Evolutionary conservation across 306 rosid genomes (phyloP).

Genomic region (Vigna reflexopilosa): DNA sequence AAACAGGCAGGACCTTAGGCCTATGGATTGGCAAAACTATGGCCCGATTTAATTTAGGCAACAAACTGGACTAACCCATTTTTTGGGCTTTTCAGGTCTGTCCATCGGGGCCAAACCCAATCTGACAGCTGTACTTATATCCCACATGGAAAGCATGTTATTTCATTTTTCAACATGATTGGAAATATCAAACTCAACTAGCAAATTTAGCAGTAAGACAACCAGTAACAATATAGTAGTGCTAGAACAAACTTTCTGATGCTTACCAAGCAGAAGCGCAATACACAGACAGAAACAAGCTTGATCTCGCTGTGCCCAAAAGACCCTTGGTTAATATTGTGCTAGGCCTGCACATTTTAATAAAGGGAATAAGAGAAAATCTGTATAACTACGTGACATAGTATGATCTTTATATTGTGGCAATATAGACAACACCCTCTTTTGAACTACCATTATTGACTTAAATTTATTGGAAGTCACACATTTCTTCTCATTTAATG

Average conservation of each 20-base stretch:
- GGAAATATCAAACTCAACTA: conserved; percentile 13
- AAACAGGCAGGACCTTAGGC: too few species aligned
- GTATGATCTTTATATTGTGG: conserved; percentile 22
- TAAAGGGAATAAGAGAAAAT: conserved; percentile 16
- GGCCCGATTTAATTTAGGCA: too few species aligned
- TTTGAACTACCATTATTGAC: not conserved
- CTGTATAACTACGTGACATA: not conserved
- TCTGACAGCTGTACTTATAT: not conserved
- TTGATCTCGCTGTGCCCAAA: conserved; percentile 93
- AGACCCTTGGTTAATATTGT: conserved; percentile 79
- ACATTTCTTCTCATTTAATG: not conserved
- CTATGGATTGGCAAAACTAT: too few species aligned
- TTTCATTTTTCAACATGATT: not conserved
- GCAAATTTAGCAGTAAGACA: conserved; percentile 25
- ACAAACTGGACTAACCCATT: too few species aligned
- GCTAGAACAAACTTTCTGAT: conserved; percentile 32
- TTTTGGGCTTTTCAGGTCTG: too few species aligned
- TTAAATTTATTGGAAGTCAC: not conserved
- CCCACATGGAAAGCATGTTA: conserved; percentile 1
- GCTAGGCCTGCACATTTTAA: conserved; percentile 66
- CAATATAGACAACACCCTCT: not conserved
- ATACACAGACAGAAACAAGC: conserved; percentile 89
- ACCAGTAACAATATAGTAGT: conserved; percentile 11
- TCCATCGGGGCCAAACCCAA: too few species aligned
- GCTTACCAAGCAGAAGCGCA: conserved; percentile 94